Evolutionary conservation across 345 rosid species (phyloP).

Genomic region (Toxicodendron radicans): DNA sequence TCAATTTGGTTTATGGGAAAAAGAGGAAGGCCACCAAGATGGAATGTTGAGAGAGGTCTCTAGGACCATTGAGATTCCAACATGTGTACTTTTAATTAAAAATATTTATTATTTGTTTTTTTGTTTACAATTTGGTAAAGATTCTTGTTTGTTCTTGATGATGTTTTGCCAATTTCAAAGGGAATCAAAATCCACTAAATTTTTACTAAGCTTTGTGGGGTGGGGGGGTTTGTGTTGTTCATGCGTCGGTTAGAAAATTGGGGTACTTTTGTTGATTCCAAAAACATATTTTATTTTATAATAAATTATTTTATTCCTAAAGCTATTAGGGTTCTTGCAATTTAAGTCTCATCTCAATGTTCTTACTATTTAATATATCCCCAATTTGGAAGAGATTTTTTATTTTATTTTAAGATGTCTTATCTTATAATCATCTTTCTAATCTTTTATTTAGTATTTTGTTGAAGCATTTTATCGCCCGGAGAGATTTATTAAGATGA

Average conservation of each 20-base stretch:
- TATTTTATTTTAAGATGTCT: too few species aligned
- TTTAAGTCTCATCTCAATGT: neutral
- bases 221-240: too few species aligned
- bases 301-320: too few species aligned
- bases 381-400: too few species aligned
- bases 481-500: too few species aligned
- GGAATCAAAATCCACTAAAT: conserved; percentile 12
- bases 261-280: conserved; percentile 26
- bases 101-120: neutral
- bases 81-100: conserved; percentile 18
- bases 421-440: too few species aligned
- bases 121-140: neutral
- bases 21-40: conserved; percentile 23
- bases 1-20: conserved; percentile 1
- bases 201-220: conserved; percentile 5
- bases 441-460: too few species aligned
- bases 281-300: conserved; percentile 15
- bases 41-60: conserved; percentile 20
- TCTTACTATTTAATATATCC: too few species aligned
- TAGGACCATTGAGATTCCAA: conserved; percentile 18
- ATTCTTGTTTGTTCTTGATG: conserved; percentile 13
- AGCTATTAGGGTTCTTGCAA: neutral
- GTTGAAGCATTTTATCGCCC: too few species aligned
- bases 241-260: conserved; percentile 16
- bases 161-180: conserved; percentile 13